Base-by-base conservation (phyloP, 306 rosid genomes). In the Betula pendula region DNA sequence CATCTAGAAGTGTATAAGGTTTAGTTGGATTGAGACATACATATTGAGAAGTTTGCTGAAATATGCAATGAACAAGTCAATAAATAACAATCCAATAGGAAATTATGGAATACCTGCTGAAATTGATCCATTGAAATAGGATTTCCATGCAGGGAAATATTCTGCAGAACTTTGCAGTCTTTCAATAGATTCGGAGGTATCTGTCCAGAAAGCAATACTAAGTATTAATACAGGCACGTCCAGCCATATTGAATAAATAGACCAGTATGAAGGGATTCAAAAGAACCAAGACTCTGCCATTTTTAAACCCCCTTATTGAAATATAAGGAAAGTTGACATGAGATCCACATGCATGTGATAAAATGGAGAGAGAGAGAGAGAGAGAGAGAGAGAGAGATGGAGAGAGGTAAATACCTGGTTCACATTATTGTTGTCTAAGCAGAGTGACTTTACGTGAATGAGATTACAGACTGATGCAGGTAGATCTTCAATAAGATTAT, bases 91-190 rank as follows among this genome's bases (percentile, higher is more conserved):
- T 38, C 25, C n/a, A 69, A 29, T 11, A 5, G 29, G 35, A 74
- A 77, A 84, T 74, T 16, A 31, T 22, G 78, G 8, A 79, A 14
- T 79, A 91, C 97, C 95, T 88, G 97, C 84, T 95, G 97, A 84
- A 95, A 92, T 85, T 87, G 91, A 81, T 92, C 97, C 97, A 89
- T 90, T 78, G 95, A 86, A 74, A 95, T 88, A 51, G 98, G 99
- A 80, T 95, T 95, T 7, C 93, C 95, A 67, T 89, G 99, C 78
- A 95, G 88, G 76, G 99, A 90, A 58, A 92, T 80, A 76, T 87
- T 95, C 85, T 95, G 99, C 75, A 95, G 88, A 60, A 91, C 97
- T 85, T 86, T 89, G 82, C 99, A 92, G 35, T 89, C 97, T 88
- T 88, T 89, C 91, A 95, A 85, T 71, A 92, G 85, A 75, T 81